These are phyloP conservation scores for Raphanus hybrid DNA, from an alignment of 441 rosid species.

Conservation along the genomic window DNA sequence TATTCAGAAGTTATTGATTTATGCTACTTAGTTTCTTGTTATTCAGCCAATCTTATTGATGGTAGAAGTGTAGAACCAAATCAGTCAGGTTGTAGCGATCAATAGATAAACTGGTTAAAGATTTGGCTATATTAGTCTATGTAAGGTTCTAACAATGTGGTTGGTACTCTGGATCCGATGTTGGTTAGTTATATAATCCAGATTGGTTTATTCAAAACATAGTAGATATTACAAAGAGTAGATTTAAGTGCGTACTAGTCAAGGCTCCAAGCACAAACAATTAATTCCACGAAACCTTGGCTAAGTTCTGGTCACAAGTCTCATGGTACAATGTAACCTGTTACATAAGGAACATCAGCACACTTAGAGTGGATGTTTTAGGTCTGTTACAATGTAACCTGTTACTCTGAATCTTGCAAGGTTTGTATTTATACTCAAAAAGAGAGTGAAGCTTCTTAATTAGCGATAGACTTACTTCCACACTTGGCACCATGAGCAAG, in stretches of 20 bases:
- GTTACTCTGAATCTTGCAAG: neutral
- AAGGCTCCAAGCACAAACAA: slow-evolving; percentile 14
- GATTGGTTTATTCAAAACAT: neutral
- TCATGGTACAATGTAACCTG: slow-evolving; percentile 41
- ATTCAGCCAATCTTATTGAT: neutral
- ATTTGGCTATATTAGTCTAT: neutral
- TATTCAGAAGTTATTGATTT: neutral
- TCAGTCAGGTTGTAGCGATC: slow-evolving; percentile 4
- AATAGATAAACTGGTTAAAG: neutral
- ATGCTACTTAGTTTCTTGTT: slow-evolving; percentile 15
- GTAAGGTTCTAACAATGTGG: neutral
- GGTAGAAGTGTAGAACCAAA: neutral
- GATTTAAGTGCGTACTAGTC: slow-evolving; percentile 3
- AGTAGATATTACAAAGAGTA: slow-evolving; percentile 9
- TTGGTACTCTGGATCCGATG: neutral
- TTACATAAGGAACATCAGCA: slow-evolving; percentile 15
- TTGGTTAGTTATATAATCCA: neutral
- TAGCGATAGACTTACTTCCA: slow-evolving; percentile 41
- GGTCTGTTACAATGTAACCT: slow-evolving; percentile 40
- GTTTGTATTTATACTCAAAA: neutral
- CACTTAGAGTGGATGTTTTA: too few species aligned
- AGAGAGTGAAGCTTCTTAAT: neutral
- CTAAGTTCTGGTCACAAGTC: slow-evolving; percentile 5
- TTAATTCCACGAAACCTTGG: neutral
- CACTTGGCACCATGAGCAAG: slow-evolving; percentile 43